phyloP scores from a whole-genome alignment of 2,329 filamentous ascomycete species.

The Fusarium udum region DNA sequence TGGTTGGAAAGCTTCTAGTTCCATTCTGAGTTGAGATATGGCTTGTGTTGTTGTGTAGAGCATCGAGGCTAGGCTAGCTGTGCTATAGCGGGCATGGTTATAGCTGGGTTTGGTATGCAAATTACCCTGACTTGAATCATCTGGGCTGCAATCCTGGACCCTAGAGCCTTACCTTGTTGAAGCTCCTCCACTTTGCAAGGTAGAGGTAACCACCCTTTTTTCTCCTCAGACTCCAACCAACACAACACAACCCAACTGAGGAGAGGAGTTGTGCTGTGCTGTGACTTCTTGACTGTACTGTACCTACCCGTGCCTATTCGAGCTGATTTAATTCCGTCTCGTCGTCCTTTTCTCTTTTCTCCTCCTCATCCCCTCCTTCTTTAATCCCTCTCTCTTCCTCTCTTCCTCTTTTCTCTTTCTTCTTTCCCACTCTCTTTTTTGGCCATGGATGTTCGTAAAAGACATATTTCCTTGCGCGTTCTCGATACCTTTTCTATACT shows the following conservation, averaged over 20 bases:
- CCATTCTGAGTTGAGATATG: neutral
- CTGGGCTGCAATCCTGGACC: neutral
- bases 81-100: neutral
- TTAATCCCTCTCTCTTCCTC: neutral
- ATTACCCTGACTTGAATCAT: neutral
- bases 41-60: neutral
- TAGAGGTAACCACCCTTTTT: neutral
- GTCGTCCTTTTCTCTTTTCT: constrained; percentile 6
- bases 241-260: neutral
- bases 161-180: neutral
- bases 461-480: neutral
- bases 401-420: neutral
- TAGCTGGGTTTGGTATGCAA: neutral
- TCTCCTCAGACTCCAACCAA: neutral
- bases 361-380: neutral
- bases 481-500: neutral
- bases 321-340: constrained; percentile 12
- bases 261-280: neutral
- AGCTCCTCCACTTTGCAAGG: neutral
- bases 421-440: neutral
- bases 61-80: neutral
- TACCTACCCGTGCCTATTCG: neutral
- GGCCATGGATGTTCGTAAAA: constrained; percentile 20
- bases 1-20: neutral
- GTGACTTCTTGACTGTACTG: neutral